Evolutionary conservation across 345 rosid species (phyloP), one percentile per base, ranked within the genome.

Genomic region (Eutrema japonicum): DNA sequence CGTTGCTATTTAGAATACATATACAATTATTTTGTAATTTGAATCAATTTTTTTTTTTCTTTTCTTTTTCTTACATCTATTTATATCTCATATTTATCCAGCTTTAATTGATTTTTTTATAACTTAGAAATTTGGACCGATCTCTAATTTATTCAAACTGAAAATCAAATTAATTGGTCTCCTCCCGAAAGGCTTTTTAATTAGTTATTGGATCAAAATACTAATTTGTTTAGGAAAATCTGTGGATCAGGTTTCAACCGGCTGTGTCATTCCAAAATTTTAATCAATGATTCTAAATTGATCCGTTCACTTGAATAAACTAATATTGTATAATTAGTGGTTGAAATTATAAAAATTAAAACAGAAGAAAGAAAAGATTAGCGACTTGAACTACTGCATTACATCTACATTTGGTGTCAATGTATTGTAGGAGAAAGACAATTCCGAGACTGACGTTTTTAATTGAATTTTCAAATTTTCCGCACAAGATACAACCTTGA

Each of bases 241-340:
- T 36, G 41, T 55, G 57, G 76, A 53, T 64, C 55, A 74, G 67
- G 45, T 59, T 60, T 75, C 11, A 68, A 37, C 73, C 8, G 68
- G 40, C 73, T 54, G 38, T 8, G 60, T 52, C 3, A 5, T 74
- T 73, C 65, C 26, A 47, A 47, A 2, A 22, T 47, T 53, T 40
- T 6, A 51, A 72, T 62, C 35, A 51, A 50, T 45, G 64, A 63
- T 16, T 32, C 10, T 8, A 32, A 51, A 54, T 37, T 56, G 72
- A 56, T 65, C 38, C 38, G 41, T 47, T 14, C 35, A 73, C 22
- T 63, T 43, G 29, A 66, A 29, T 49, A 49, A 63, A 18, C 54
- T 12, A 52, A 59, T 42, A 52, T 12, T 32, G 8, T 38, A 29
- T 10, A 66, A 38, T 58, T 30, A 49, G 49, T 55, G 4, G 77